phyloP scores from a whole-genome alignment of 108 stramenopile species.

The Hondaea fermentalgiana region DNA sequence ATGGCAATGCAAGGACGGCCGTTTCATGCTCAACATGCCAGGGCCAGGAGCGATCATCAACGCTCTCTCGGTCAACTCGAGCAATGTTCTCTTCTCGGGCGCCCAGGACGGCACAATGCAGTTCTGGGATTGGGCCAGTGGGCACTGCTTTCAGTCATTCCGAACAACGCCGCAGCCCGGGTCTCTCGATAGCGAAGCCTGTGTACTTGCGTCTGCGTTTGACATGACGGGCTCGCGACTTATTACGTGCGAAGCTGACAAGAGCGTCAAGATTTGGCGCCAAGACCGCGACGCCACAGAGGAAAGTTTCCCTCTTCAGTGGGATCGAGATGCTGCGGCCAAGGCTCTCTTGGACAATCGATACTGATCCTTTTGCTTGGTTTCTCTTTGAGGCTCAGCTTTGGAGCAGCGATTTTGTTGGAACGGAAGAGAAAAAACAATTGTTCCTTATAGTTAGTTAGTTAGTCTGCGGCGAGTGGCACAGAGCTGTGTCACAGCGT shows the following conservation, averaged over 20 bases:
- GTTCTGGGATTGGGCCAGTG: slow-evolving; percentile 96
- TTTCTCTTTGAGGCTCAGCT: too few species aligned
- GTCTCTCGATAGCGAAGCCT: slow-evolving; percentile 91
- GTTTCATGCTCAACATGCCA: slow-evolving; percentile 73
- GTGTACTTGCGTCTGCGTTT: slow-evolving; percentile 79
- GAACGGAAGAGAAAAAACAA: too few species aligned
- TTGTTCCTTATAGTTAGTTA: too few species aligned
- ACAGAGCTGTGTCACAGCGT: too few species aligned
- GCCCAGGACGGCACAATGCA: slow-evolving; percentile 89
- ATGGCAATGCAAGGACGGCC: slow-evolving; percentile 87
- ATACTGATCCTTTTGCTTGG: background rate
- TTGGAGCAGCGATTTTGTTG: too few species aligned
- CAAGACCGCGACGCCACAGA: slow-evolving; percentile 82
- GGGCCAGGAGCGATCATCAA: slow-evolving; percentile 91
- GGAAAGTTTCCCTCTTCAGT: slow-evolving; percentile 71
- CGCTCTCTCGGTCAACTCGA: slow-evolving; percentile 86
- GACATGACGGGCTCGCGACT: slow-evolving; percentile 93
- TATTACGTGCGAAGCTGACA: slow-evolving; percentile 96
- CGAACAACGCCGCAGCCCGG: slow-evolving; percentile 89
- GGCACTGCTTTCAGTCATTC: slow-evolving; percentile 81
- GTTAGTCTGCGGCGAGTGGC: too few species aligned
- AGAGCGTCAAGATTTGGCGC: slow-evolving; percentile 98
- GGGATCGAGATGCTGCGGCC: background rate
- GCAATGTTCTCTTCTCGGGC: slow-evolving; percentile 86
- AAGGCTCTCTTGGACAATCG: background rate